Evolutionary conservation across 495 filamentous ascomycete species (phyloP), one percentile per base, ranked within the genome.

Genomic region (Arthonia radiata): DNA sequence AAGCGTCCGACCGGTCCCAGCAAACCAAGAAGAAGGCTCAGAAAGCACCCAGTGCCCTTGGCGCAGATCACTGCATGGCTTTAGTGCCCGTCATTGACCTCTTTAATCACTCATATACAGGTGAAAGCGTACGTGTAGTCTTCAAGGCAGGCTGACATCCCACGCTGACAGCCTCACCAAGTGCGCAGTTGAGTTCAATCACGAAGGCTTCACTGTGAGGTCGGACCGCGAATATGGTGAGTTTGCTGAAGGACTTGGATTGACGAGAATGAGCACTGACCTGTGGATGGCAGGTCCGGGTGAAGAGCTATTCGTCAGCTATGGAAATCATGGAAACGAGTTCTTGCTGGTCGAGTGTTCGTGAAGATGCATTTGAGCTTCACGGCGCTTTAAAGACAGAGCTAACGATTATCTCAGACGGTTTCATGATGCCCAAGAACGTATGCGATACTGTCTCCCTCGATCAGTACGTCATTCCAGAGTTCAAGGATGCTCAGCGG

Each of bases 51-150:
- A 40, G 50, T 15, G 46, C 53, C 15, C 50, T 46, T 1, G 38
- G 29, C 7, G 36, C 35, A n/a, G 71, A 76, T 38, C 72, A 86
- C 44, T 61, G 65, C 26, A 75, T 89, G 67, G 73, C 66, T 1
- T 47, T 92, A 34, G 62, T 74, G 46, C 81, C 81, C 1, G 79
- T 89, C 32, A 67, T 78, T 2, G 81, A 92, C 49, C 70, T 81
- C 31, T 79, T 90, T 48, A 91, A 92, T 42, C 81, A 86, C 43
- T 50, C 56, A 1, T 64, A 71, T 36, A 45, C 46, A 2, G 66
- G 58, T 7, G 40, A 38, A 24, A 38, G 47, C 46, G 40, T 27
- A 42, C 2, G 8, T 30, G 10, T 41, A 30, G n/a, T 25, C 29
- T 27, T 15, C n/a, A 19, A n/a, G 3, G 17, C 0, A 31, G 28